A percentile compares a stretch with the other conserved stretches of the same genome.
phyloP scores from a whole-genome alignment of 768 basidiomycete species.

The Fomitopsis pulvina region DNA sequence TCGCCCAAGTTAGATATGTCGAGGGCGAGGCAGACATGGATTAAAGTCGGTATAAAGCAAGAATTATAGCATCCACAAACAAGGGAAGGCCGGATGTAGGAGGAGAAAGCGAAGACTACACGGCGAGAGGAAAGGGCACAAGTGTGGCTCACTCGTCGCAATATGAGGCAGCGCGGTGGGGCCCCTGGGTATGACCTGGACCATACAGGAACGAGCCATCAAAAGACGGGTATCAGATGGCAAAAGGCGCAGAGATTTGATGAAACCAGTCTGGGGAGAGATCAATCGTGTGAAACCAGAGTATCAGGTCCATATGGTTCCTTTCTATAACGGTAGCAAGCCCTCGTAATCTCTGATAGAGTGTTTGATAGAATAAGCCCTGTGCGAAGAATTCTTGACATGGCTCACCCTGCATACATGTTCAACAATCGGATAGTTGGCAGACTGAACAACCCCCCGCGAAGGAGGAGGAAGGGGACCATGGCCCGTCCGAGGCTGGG shows the following conservation, averaged over 20 bases:
- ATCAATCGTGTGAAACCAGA: neutral
- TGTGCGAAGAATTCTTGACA: too few relatives aligned
- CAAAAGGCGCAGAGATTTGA: too few relatives aligned
- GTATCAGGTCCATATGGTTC: too few relatives aligned
- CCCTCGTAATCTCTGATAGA: neutral
- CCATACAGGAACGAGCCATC: neutral
- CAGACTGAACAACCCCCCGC: too few relatives aligned
- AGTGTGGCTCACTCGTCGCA: neutral
- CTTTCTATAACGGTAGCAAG: too few relatives aligned
- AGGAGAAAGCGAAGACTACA: neutral
- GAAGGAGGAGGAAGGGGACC: too few relatives aligned
- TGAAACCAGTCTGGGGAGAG: too few relatives aligned
- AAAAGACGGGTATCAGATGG: too few relatives aligned
- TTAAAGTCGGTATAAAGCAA: neutral
- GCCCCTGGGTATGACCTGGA: neutral
- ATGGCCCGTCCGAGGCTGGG: too few relatives aligned
- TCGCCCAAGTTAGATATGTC: slow-evolving; percentile 56
- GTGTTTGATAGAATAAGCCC: neutral
- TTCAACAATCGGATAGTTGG: too few relatives aligned
- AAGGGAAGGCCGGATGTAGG: neutral
- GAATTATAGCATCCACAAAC: neutral
- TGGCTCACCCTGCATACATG: too few relatives aligned
- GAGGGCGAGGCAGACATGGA: slow-evolving; percentile 40
- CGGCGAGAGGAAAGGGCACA: neutral
- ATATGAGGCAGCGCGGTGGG: neutral